These are phyloP conservation scores for Eruca vesicaria DNA, from an alignment of 441 rosid genomes.

Conservation along the genomic window DNA sequence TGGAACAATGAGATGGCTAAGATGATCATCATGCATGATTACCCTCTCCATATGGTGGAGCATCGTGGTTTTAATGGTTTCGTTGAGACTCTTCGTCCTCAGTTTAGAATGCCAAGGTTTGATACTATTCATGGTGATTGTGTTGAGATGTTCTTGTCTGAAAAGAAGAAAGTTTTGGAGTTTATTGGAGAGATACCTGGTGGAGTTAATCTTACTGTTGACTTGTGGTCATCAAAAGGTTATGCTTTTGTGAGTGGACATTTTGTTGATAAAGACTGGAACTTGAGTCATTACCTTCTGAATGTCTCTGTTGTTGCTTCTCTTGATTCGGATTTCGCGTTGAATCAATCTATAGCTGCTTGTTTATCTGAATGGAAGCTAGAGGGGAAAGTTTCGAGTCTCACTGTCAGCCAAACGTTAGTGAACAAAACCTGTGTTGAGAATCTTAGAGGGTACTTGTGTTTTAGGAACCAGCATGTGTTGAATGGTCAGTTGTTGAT, in stretches of 20 bases:
- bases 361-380: constrained; percentile 75
- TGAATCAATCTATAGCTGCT: constrained; percentile 65
- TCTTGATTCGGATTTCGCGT: constrained; percentile 61
- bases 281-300: constrained; percentile 52
- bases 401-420: constrained; percentile 49
- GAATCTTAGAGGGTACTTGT: constrained; percentile 60
- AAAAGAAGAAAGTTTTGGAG: constrained; percentile 58
- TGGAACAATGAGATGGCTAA: constrained; percentile 67
- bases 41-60: constrained; percentile 83
- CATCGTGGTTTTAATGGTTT: constrained; percentile 64
- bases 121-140: constrained; percentile 62
- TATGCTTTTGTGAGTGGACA: constrained; percentile 69
- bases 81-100: constrained; percentile 60
- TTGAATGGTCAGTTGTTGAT: constrained; percentile 70
- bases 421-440: constrained; percentile 49
- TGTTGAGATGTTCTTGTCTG: constrained; percentile 53
- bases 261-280: constrained; percentile 75
- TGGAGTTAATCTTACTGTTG: constrained; percentile 63
- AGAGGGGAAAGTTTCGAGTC: constrained; percentile 65
- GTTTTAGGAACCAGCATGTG: constrained; percentile 55
- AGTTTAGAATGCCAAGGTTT: constrained; percentile 49
- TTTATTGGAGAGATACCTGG: constrained; percentile 64
- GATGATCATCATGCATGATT: constrained; percentile 82
- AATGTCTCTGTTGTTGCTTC: constrained; percentile 64
- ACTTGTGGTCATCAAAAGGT: constrained; percentile 61